A percentile compares a stretch with the other conserved stretches of the same genome.
These are phyloP conservation scores for Epichloe coenophiala DNA, from an alignment of 2,329 filamentous ascomycete species.

Conservation along the genomic window DNA sequence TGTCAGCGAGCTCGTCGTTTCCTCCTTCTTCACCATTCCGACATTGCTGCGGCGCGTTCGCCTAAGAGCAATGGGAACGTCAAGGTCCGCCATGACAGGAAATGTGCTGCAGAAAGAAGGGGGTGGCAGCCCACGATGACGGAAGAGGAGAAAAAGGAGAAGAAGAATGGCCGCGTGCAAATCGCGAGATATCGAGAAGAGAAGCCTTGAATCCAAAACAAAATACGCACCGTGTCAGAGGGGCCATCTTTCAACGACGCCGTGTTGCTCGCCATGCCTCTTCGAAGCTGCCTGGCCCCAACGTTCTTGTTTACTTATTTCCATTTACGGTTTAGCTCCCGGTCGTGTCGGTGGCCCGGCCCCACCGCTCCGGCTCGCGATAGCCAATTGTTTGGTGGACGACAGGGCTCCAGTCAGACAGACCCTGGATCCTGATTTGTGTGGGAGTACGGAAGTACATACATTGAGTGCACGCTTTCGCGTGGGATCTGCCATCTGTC, in stretches of 20 bases:
- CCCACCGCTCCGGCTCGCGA: constrained; percentile 12
- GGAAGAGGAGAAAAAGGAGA: neutral
- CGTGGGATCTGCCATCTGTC: too few relatives aligned
- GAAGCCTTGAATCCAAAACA: neutral
- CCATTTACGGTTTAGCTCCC: constrained; percentile 25
- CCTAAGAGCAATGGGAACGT: constrained; percentile 42
- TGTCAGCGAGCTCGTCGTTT: constrained; percentile 6
- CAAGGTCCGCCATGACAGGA: constrained; percentile 22
- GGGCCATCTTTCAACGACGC: neutral
- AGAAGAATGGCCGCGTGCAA: too few relatives aligned
- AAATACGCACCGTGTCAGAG: neutral
- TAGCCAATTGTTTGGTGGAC: constrained; percentile 14
- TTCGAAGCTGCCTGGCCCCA: neutral
- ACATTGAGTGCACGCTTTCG: neutral
- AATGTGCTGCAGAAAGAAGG: too few relatives aligned
- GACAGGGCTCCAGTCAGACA: neutral
- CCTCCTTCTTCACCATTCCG: constrained; percentile 15
- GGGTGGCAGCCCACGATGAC: neutral
- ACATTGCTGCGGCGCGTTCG: constrained; percentile 34
- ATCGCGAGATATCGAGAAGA: neutral
- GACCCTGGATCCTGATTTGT: neutral
- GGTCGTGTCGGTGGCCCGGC: constrained; percentile 9
- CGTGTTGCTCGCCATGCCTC: neutral
- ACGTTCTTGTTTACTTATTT: constrained; percentile 32
- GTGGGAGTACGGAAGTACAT: neutral